Percentiles rank a stretch among this genome's conserved stretches.
Evolutionary conservation across 2,329 filamentous ascomycete genomes (phyloP).

Genomic region (Ophiostoma fasciatum): DNA sequence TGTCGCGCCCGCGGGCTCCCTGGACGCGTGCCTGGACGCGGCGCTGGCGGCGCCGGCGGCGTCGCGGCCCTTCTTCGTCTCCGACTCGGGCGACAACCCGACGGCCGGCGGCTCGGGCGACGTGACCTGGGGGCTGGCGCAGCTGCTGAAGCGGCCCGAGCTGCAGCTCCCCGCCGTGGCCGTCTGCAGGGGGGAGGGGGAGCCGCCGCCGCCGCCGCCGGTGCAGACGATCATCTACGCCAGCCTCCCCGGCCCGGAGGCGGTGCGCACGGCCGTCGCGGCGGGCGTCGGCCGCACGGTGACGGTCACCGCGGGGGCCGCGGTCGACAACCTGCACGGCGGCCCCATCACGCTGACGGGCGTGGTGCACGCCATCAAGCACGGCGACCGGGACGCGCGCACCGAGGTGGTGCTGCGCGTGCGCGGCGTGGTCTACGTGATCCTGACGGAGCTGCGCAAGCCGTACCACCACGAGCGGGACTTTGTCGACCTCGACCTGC

Average conservation of each 20-base stretch:
- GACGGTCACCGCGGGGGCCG: conserved; percentile 35
- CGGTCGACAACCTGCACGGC: conserved; percentile 31
- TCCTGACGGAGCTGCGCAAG: conserved; percentile 35
- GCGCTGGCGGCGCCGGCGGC: conserved; percentile 24
- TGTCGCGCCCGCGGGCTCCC: conserved; percentile 33
- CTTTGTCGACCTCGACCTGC: conserved; percentile 32
- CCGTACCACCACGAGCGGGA: conserved; percentile 38
- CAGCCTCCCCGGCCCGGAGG: conserved; percentile 32
- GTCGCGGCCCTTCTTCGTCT: conserved; percentile 34
- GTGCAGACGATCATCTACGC: conserved; percentile 34
- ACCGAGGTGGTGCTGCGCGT: conserved; percentile 34
- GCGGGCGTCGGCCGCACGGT: conserved; percentile 31
- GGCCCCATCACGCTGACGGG: conserved; percentile 36
- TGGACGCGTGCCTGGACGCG: conserved; percentile 29
- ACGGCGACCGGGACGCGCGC: conserved; percentile 32
- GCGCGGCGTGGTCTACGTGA: conserved; percentile 29
- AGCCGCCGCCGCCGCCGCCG: conserved; percentile 7
- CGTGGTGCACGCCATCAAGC: conserved; percentile 31
- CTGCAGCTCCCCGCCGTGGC: conserved; percentile 18
- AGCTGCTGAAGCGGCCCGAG: conserved; percentile 29
- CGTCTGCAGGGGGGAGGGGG: too few relatives aligned
- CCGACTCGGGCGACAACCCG: conserved; percentile 40
- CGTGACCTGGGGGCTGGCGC: conserved; percentile 34
- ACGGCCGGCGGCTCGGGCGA: conserved; percentile 39
- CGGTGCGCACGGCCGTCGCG: conserved; percentile 24